Evolutionary conservation across 2,329 filamentous ascomycete genomes (phyloP), one percentile per base, ranked within the genome.

Genomic region (Penicillium palitans): DNA sequence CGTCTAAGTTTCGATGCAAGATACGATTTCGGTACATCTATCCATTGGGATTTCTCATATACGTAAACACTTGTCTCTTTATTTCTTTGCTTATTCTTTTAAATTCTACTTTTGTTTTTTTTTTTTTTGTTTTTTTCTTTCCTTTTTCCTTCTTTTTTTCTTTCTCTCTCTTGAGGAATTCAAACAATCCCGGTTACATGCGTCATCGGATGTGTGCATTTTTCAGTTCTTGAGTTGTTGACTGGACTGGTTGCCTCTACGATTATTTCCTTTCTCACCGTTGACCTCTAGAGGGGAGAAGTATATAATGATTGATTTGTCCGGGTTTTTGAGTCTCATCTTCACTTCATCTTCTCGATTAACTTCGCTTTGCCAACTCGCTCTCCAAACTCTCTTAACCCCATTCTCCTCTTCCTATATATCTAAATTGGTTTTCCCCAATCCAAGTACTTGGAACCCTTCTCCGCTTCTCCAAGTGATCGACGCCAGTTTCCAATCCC

Each of bases 381-480:
- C 15, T 37, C 17, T 45, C 15, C 7, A 19, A 19, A 37, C n/a
- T 45, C 37, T 40, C 29, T 25, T 13, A 25, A 13, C 10, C 13
- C 29, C 39, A 40, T 31, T 33, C 31, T 41, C 17, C 27, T 21
- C 40, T 19, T 39, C 25, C n/a, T 42, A 42, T 42, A 47, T 40
- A 21, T 21, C 19, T 21, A 21, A 21, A 35, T 25, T 31, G n/a
- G 5, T 10, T 17, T 12, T 10, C 37, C 37, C 25, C 44, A 50
- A 47, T 42, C 46, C 41, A 24, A 21, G 31, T 37, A 1, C 56
- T 50, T 52, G 59, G 66, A 57, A 41, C 21, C 27, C 15, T 42
- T 64, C 40, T 61, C 60, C 61, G 58, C 31, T 35, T 60, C 35
- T 60, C 55, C 60, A 52, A 52, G 55, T 57, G 66, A 68, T 68